Base-by-base conservation (phyloP, 495 filamentous ascomycete species). In the Xylaria bambusicola region DNA sequence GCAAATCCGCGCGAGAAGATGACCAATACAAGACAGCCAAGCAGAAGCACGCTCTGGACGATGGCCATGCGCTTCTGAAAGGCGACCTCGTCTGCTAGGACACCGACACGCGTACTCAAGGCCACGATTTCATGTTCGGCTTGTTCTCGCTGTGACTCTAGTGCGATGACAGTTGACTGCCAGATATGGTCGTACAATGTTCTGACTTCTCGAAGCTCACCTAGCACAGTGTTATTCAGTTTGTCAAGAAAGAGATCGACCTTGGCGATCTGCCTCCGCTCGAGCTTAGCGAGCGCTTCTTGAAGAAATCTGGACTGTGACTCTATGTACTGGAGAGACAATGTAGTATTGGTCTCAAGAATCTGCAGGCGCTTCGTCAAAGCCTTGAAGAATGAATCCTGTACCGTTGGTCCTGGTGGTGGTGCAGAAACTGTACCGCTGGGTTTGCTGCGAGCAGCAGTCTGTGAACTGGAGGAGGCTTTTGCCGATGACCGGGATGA, bases 381-480 rank as follows among this genome's bases (percentile, higher is more conserved):
- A 6, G 91, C 91, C 73, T 98, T 98, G 82, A 97, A 98, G 76
- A 98, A 98, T 7, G 88, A 92, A 71, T 97, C 94, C 74, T 98
- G 94, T 3, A 91, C 93, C 0, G 91, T 92, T 10, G 93, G 93
- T 17, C 83, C 85, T 2, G 91, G 72, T 18, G 82, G 71, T 12
- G 86, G 75, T 0, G 88, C 82, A 44, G 76, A 71, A 12, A 84
- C 76, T 7, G 79, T 66, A 29, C 75, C 58, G 60, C 69, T 83
- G 20, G 73, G 75, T 27, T 75, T 82, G 63, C 71, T 80, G 56
- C 77, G 70, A 12, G 51, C 40, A 40, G 64, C 48, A 41, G 65
- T 56, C 40, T 71, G 64, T 58, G 71, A 56, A 20, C 62, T 56
- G 2, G 64, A 53, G 24, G 67, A 36, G 6, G 57, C 45, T 33